Evolutionary conservation across 2,329 filamentous ascomycete genomes (phyloP), one percentile per base, ranked within the genome.

Genomic region (Coniochaeta sp.): DNA sequence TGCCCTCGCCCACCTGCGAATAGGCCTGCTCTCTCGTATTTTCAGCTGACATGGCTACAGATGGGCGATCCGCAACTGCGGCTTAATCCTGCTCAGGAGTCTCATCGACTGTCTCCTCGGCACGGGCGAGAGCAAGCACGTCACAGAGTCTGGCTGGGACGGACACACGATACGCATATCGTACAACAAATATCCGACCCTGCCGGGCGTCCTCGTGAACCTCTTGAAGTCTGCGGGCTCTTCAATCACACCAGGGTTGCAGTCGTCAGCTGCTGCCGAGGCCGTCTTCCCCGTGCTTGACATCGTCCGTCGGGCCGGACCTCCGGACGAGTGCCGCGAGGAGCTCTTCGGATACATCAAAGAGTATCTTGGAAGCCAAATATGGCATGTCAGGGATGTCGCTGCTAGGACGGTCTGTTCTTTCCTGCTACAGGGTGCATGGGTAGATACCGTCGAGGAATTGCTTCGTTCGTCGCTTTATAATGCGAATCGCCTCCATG

Each of bases 51-150:
- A 43, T 28, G 19, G 17, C n/a, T 17, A 12, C 62, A 90, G 87
- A 24, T 99, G 95, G 95, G 91, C 93, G 0, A 92, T 99, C 60
- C 88, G 93, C 1, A 99, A 99, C 71, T 97, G 92, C 66, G 92
- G 92, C 1, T 76, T 98, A 36, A 89, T 98, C 75, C 84, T 99
- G 7, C 87, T 98, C 64, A 86, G 93, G 59, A 91, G 91, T 63
- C 79, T 97, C 6, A 89, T 96, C 58, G 90, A 95, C 69, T 83
- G 84, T 63, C 77, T 96, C 1, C 85, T 95, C 31, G 90, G 90
- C 17, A 90, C 87, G 0, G 87, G 85, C 59, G 88, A 91, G 73
- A 91, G 78, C 77, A 92, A 88, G 69, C 67, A 74, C 4, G 77
- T 74, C 56, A 86, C 81, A 67, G 88, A 81, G 71, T 81, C 76